Base-by-base conservation (phyloP, 805 yeast species). In the Hanseniaspora meyeri region DNA sequence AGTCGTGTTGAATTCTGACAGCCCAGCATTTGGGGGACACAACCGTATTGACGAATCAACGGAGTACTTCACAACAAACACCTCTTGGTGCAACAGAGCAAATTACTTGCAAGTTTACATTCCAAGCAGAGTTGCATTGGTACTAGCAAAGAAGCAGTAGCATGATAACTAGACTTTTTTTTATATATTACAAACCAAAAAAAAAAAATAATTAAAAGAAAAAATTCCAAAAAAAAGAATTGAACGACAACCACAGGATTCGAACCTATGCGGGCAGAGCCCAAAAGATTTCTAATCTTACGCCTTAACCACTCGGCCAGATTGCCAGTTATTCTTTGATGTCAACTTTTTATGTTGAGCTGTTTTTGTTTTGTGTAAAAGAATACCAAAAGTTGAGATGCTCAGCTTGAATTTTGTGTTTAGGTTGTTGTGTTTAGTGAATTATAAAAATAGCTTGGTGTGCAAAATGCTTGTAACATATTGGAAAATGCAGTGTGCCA, bases 51-150 rank as follows among this genome's bases (percentile, higher is more conserved):
- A 82, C 65, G 77, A 72, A 56, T 66, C 64, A 24, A 68, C 79
- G 2, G 75, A 75, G 60, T 87, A 76, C 65, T 80, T 79, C 67
- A 88, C 97, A 24, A 79, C 84, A 14, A 81, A 83, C 52, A 78
- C 85, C 46, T 72, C 70, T 27, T 91, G 97, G 97, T 87, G 91
- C 65, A 74, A 78, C 60, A 76, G 97, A 61, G 70, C 73, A 29
- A 87, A 91, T 68, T 85, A 80, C 58, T 61, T 91, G 51, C 88
- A 87, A 69, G 85, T 89, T 10, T 79, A 79, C 61, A 75, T 88
- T 62, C 97, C 97, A n/a, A 75, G 77, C 43, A 81, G 97, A 69
- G 73, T 79, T 16, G 90, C 80, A 2, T 53, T 85, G 16, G 82
- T 82, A 19, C 68, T 84, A 50, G 88, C 86, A 24, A 53, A 46